Conservation (phyloP, 495 filamentous ascomycete species). For the Cetradonia linearis region DNA sequence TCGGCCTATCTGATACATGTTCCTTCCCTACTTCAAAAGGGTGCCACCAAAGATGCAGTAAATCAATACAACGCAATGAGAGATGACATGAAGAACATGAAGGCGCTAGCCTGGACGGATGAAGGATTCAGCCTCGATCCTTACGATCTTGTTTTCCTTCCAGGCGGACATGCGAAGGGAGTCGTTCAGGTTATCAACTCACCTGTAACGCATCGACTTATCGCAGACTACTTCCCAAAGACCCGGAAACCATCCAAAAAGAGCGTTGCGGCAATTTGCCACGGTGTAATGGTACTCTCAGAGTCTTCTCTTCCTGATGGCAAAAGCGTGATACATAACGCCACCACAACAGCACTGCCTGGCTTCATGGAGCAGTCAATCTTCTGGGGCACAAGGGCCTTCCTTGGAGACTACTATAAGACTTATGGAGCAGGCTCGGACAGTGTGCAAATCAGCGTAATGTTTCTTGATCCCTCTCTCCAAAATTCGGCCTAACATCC, state of each 20-base stretch:
- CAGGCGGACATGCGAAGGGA: slow-evolving; percentile 45
- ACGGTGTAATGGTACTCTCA: slow-evolving; percentile 44
- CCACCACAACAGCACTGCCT: slow-evolving; percentile 41
- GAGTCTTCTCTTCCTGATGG: slow-evolving; percentile 34
- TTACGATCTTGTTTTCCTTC: slow-evolving; percentile 42
- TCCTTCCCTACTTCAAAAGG: slow-evolving; percentile 30
- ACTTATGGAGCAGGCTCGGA: slow-evolving; percentile 44
- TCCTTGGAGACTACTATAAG: slow-evolving; percentile 47
- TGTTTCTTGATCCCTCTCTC: background rate
- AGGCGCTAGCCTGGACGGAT: slow-evolving; percentile 39
- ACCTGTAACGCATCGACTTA: slow-evolving; percentile 35
- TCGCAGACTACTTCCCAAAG: slow-evolving; percentile 40
- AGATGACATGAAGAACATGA: slow-evolving; percentile 33
- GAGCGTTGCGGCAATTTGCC: slow-evolving; percentile 41
- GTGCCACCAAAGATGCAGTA: slow-evolving; percentile 36
- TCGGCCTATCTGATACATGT: slow-evolving; percentile 2
- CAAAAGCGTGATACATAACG: slow-evolving; percentile 39
- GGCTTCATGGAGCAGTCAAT: slow-evolving; percentile 40
- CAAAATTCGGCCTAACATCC: background rate
- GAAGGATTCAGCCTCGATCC: slow-evolving; percentile 36
- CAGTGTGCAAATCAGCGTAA: slow-evolving; percentile 39
- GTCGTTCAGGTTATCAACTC: slow-evolving; percentile 45
- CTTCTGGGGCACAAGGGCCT: slow-evolving; percentile 40
- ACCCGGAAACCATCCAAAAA: slow-evolving; percentile 38
- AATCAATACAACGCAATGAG: slow-evolving; percentile 36